Conservation (phyloP, 2,329 filamentous ascomycete species). For the Lecanoromycetidae sp. region DNA sequence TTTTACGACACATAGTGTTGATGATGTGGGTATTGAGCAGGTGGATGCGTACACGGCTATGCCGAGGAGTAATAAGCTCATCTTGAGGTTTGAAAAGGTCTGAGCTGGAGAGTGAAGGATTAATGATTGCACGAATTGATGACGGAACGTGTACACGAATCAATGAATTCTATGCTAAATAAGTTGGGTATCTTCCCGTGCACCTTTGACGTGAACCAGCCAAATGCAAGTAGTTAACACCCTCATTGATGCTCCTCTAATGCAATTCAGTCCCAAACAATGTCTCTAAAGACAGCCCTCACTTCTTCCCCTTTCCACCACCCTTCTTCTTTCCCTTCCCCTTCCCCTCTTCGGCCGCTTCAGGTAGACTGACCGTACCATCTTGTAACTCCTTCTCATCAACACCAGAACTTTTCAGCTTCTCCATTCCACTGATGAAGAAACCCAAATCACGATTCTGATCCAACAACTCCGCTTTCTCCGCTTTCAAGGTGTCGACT, state of each 20-base stretch:
- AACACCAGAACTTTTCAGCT: constrained; percentile 55
- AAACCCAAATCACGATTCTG: constrained; percentile 79
- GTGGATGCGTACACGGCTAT: constrained; percentile 53
- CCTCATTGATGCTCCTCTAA: background rate
- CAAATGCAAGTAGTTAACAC: background rate
- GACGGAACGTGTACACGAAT: background rate
- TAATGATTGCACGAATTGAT: background rate
- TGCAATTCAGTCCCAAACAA: background rate
- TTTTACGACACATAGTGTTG: constrained; percentile 47
- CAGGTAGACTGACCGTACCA: constrained; percentile 48
- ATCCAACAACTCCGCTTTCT: constrained; percentile 55
- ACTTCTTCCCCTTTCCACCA: constrained; percentile 23
- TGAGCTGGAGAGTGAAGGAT: background rate
- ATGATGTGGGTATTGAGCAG: constrained; percentile 53
- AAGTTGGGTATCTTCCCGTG: no score
- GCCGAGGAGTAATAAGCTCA: constrained; percentile 46
- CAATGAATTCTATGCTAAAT: background rate
- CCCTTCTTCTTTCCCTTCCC: constrained; percentile 36
- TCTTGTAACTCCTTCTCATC: constrained; percentile 62
- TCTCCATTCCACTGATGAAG: constrained; percentile 76
- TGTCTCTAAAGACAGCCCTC: background rate
- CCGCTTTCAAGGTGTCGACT: constrained; percentile 43
- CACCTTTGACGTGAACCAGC: no score
- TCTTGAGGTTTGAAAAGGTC: constrained; percentile 40
- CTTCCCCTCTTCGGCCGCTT: constrained; percentile 32